These are phyloP conservation scores for Panicum hallii DNA, from an alignment of 202 grass and related monocot genomes.

Conservation along the genomic window DNA sequence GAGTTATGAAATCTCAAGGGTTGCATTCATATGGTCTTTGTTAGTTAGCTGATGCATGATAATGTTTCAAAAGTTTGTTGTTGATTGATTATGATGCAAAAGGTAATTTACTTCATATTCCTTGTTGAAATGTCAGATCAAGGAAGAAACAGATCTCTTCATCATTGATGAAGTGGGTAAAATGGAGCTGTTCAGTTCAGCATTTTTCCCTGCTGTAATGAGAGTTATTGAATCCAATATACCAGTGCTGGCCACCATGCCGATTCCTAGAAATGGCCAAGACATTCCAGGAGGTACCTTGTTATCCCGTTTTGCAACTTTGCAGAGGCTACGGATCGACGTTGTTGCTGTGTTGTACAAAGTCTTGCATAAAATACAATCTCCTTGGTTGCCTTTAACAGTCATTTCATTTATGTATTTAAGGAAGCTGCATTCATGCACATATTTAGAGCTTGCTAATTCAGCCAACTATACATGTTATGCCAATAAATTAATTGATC, in stretches of 20 bases:
- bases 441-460: not conserved
- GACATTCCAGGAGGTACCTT: constrained; percentile 87
- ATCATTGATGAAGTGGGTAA: constrained; percentile 95
- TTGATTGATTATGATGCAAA: not conserved
- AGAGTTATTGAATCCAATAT: constrained; percentile 78
- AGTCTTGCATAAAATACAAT: constrained; percentile 12
- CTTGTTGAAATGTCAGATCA: constrained; percentile 64
- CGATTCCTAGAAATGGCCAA: constrained; percentile 66
- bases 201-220: constrained; percentile 86
- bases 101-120: constrained; percentile 1
- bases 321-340: not conserved
- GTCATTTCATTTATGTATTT: not conserved
- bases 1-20: constrained; percentile 15
- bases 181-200: constrained; percentile 88
- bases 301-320: constrained; percentile 16
- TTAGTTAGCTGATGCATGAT: constrained; percentile 5
- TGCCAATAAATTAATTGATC: not conserved
- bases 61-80: not conserved
- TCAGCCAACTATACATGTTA: not conserved
- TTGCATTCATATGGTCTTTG: not conserved
- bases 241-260: constrained; percentile 81
- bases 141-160: constrained; percentile 80
- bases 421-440: not conserved
- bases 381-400: not conserved
- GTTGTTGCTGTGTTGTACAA: not conserved